A percentile compares a stretch with the other conserved stretches of the same genome.
These are phyloP conservation scores for Yamadazyma endophytica DNA, from an alignment of 805 yeast species.

Conservation along the genomic window DNA sequence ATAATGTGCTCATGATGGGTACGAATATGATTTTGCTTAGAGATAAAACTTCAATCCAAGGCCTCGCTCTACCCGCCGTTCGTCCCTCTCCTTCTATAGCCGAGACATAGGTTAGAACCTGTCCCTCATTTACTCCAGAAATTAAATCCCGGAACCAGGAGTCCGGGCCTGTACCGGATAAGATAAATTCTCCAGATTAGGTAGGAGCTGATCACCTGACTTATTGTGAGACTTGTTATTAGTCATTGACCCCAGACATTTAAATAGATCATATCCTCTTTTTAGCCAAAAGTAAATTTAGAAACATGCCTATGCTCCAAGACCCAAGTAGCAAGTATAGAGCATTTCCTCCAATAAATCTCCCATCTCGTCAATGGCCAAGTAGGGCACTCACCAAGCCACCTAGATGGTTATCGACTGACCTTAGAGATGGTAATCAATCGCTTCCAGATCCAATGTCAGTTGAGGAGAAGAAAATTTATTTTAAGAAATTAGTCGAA, in stretches of 20 bases:
- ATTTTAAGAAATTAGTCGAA: conserved; percentile 63
- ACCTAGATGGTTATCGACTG: conserved; percentile 83
- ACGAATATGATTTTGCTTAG: too few relatives aligned
- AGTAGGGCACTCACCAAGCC: conserved; percentile 50
- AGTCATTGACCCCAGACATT: conserved; percentile 1
- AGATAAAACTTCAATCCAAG: too few relatives aligned
- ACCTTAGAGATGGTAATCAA: conserved; percentile 80
- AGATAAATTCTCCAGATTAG: too few relatives aligned
- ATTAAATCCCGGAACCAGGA: too few relatives aligned
- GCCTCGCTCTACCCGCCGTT: too few relatives aligned
- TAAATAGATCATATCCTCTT: conserved; percentile 1
- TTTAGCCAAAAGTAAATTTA: background rate
- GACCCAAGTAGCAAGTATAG: conserved; percentile 65
- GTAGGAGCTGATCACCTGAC: too few relatives aligned
- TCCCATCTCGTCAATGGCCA: conserved; percentile 74
- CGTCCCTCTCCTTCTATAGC: too few relatives aligned
- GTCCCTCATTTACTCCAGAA: too few relatives aligned
- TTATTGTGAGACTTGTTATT: too few relatives aligned
- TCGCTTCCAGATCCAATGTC: conserved; percentile 85
- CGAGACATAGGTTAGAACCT: too few relatives aligned
- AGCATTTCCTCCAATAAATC: conserved; percentile 49
- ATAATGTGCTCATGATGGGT: too few relatives aligned
- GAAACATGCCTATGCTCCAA: conserved; percentile 34
- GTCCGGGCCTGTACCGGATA: too few relatives aligned
- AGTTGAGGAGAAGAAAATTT: conserved; percentile 69